Conservation (phyloP, 805 yeast species). For the Candida suzukii region DNA sequence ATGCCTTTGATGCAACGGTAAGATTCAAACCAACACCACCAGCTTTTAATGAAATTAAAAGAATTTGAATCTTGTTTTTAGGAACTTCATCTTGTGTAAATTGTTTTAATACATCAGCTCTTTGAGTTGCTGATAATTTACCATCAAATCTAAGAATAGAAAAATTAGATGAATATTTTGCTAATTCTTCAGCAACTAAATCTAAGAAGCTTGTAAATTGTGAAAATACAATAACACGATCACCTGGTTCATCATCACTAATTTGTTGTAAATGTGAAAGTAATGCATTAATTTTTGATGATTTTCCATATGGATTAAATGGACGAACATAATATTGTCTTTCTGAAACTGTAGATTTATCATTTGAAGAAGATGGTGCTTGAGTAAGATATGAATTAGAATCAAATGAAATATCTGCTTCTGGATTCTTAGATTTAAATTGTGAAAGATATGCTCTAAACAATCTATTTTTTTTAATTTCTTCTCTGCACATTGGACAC, state of each 20-base stretch:
- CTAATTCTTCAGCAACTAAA: slow-evolving; percentile 57
- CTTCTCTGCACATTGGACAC: slow-evolving; percentile 74
- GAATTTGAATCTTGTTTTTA: slow-evolving; percentile 22
- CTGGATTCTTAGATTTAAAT: slow-evolving; percentile 20
- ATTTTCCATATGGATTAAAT: slow-evolving; percentile 45
- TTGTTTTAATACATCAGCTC: slow-evolving; percentile 51
- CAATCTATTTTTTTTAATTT: slow-evolving; percentile 42
- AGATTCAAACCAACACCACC: slow-evolving; percentile 93
- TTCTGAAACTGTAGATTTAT: not conserved
- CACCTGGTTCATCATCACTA: slow-evolving; percentile 50
- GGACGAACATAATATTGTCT: slow-evolving; percentile 27
- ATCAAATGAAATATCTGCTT: slow-evolving; percentile 5
- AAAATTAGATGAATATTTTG: slow-evolving; percentile 37
- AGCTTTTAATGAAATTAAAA: slow-evolving; percentile 75
- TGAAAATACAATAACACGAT: slow-evolving; percentile 81
- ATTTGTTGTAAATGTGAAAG: slow-evolving; percentile 49
- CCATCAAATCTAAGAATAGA: slow-evolving; percentile 76
- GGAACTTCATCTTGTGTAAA: slow-evolving; percentile 30
- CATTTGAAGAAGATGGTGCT: too few relatives aligned
- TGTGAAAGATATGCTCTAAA: slow-evolving; percentile 29
- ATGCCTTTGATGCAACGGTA: slow-evolving; percentile 79
- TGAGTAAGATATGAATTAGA: slow-evolving; percentile 15
- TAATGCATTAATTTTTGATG: slow-evolving; percentile 71
- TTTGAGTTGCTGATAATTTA: slow-evolving; percentile 54
- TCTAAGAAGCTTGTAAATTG: slow-evolving; percentile 84